Conservation (phyloP, 2,329 filamentous ascomycete species). For the Akanthomyces muscarius region DNA sequence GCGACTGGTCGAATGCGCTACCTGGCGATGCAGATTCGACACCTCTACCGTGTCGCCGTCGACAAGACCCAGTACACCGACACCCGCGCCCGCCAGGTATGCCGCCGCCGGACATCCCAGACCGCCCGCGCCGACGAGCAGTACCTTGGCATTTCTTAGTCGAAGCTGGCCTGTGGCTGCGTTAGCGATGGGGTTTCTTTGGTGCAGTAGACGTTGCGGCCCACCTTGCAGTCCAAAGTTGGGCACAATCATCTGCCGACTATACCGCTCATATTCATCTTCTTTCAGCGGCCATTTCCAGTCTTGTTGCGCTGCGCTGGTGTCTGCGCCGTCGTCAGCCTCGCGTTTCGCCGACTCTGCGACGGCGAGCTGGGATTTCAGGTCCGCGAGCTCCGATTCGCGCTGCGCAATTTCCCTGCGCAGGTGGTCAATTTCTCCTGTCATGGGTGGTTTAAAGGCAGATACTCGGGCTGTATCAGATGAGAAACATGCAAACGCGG, state of each 20-base stretch:
- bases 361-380: conserved; percentile 43
- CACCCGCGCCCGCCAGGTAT: conserved; percentile 87
- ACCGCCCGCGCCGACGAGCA: conserved; percentile 84
- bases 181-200: not conserved
- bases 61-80: conserved; percentile 77
- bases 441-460: not conserved
- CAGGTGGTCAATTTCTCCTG: conserved; percentile 34
- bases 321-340: conserved; percentile 3
- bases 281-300: conserved; percentile 65
- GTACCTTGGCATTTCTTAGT: conserved; percentile 64
- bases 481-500: not conserved
- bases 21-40: conserved; percentile 90
- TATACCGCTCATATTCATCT: conserved; percentile 82
- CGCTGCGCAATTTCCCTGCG: conserved; percentile 43
- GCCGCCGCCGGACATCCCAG: conserved; percentile 86
- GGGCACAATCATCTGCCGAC: conserved; percentile 84
- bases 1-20: conserved; percentile 68
- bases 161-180: conserved; percentile 63
- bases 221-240: conserved; percentile 71
- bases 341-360: conserved; percentile 31
- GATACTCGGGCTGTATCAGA: not conserved
- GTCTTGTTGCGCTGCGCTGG: not conserved
- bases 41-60: conserved; percentile 85
- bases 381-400: conserved; percentile 44
- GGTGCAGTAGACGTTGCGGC: conserved; percentile 4